A percentile compares a stretch with the other conserved stretches of the same genome.
Conservation (phyloP, 495 filamentous ascomycete species). For the Aeminium ludgeri region DNA sequence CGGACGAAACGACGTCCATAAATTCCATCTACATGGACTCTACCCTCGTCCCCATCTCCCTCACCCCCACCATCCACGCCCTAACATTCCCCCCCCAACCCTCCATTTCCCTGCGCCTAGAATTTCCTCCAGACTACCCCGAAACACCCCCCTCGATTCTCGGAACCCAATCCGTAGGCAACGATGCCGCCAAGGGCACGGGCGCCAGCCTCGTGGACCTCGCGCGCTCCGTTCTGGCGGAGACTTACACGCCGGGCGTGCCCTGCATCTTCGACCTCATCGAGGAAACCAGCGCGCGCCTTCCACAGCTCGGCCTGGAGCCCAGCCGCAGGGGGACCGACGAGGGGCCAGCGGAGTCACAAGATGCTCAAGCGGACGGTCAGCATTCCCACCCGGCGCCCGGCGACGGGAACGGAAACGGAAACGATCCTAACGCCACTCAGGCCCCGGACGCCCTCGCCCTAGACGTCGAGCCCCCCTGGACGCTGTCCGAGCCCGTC, state of each 20-base stretch:
- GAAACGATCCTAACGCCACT: not conserved
- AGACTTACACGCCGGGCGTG: conserved; percentile 50
- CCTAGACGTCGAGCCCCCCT: conserved; percentile 16
- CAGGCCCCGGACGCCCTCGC: not conserved
- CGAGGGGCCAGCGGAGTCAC: conserved; percentile 9
- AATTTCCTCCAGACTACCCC: conserved; percentile 58
- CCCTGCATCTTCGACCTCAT: conserved; percentile 83
- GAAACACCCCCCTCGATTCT: conserved; percentile 49
- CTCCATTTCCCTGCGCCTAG: conserved; percentile 30
- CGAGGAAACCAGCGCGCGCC: conserved; percentile 39
- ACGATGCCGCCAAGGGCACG: conserved; percentile 39
- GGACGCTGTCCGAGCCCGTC: conserved; percentile 39
- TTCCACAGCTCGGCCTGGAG: conserved; percentile 27
- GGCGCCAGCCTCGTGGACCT: conserved; percentile 49
- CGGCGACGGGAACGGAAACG: too few species aligned
- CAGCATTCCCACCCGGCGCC: not conserved
- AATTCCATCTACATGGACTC: conserved; percentile 78
- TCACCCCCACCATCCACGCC: conserved; percentile 21
- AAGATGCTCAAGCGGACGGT: conserved; percentile 13
- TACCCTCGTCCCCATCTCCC: conserved; percentile 34
- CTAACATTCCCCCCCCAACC: conserved; percentile 30
- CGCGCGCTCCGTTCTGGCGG: conserved; percentile 45
- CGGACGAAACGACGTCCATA: conserved; percentile 73
- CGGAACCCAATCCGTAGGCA: conserved; percentile 44
- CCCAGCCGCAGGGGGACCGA: conserved; percentile 6